phyloP scores from a whole-genome alignment of 2,329 filamentous ascomycete species.

The Fusarium staphyleae region DNA sequence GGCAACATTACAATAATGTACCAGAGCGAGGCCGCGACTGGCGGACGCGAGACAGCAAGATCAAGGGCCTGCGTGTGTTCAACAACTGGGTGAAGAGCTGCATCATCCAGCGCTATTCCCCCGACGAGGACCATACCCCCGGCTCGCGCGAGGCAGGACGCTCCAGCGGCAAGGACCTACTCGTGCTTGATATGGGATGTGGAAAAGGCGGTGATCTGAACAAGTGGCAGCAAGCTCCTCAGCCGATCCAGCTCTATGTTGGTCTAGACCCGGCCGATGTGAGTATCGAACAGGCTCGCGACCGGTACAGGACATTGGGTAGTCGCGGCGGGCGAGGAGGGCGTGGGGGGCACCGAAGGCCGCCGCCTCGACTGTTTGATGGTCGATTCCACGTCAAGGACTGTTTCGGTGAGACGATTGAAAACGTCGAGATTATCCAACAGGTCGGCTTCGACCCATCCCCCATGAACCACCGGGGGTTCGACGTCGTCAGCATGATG shows the following conservation, averaged over 20 bases:
- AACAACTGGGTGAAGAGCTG: slow-evolving; percentile 99
- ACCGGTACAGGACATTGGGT: slow-evolving; percentile 79
- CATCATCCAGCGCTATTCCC: slow-evolving; percentile 95
- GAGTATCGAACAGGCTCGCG: slow-evolving; percentile 87
- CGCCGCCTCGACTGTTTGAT: slow-evolving; percentile 72
- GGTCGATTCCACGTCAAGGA: slow-evolving; percentile 91
- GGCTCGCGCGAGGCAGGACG: slow-evolving; percentile 62
- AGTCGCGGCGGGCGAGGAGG: slow-evolving; percentile 64
- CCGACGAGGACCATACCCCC: slow-evolving; percentile 74
- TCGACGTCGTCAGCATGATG: slow-evolving; percentile 98
- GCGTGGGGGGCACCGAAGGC: slow-evolving; percentile 57
- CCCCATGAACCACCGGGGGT: slow-evolving; percentile 77
- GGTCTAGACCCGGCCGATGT: slow-evolving; percentile 92
- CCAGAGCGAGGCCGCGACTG: slow-evolving; percentile 93
- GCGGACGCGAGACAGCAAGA: slow-evolving; percentile 91
- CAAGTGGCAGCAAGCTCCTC: slow-evolving; percentile 96
- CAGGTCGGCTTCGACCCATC: slow-evolving; percentile 87
- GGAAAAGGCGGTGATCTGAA: slow-evolving; percentile 95
- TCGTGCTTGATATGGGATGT: slow-evolving; percentile 93
- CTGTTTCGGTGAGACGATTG: slow-evolving; percentile 86
- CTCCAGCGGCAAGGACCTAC: slow-evolving; percentile 65
- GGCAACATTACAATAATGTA: slow-evolving; percentile 94
- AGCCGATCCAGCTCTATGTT: slow-evolving; percentile 90
- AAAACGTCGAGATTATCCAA: slow-evolving; percentile 79
- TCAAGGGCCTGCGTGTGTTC: slow-evolving; percentile 91